Evolutionary conservation across 2,329 filamentous ascomycete species (phyloP), one percentile per base, ranked within the genome.

Genomic region (Xenosphaeropsis pyriputrescens): DNA sequence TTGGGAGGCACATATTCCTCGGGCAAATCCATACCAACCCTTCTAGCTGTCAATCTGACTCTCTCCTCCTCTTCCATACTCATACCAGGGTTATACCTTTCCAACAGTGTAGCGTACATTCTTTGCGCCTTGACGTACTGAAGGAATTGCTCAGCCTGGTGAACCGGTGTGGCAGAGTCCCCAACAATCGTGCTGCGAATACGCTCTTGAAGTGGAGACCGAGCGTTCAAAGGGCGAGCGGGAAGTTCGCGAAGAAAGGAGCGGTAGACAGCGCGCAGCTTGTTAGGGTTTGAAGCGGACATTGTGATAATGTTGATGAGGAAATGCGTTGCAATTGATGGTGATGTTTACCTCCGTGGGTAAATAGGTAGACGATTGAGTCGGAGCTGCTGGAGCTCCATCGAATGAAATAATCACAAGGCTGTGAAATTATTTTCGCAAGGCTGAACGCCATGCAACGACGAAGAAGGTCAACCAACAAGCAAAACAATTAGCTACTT

Each of bases 41-140:
- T 74, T 59, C 85, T 67, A 7, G 91, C 91, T 38, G 83, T 82
- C 63, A 95, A 63, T 41, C 85, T 65, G 32, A 95, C 77, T 43
- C 84, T 70, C 64, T 96, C 88, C 60, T 93, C 77, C 55, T 77
- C 79, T 47, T 81, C 75, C 79, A 94, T 84, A 47, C 75, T 73
- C 75, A 93, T 85, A 14, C 88, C 86, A 0, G 86, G 86, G 58
- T 96, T 96, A 61, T 98, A 96, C 49, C 88, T 71, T 61, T 95
- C 88, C 29, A 96, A 58, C 32, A 96, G 63, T 13, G 75, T 79
- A 18, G 75, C 71, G 57, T 96, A 95, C 55, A 74, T 73, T 37
- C 88, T 69, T 64, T 98, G 91, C n/a, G 88, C 79, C 49, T 75
- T 74, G 15, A 91, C 68, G 56, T 94, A 96, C 40, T 75, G 70